Conservation (phyloP, 2,329 filamentous ascomycete genomes). For the Talaromyces marneffei region DNA sequence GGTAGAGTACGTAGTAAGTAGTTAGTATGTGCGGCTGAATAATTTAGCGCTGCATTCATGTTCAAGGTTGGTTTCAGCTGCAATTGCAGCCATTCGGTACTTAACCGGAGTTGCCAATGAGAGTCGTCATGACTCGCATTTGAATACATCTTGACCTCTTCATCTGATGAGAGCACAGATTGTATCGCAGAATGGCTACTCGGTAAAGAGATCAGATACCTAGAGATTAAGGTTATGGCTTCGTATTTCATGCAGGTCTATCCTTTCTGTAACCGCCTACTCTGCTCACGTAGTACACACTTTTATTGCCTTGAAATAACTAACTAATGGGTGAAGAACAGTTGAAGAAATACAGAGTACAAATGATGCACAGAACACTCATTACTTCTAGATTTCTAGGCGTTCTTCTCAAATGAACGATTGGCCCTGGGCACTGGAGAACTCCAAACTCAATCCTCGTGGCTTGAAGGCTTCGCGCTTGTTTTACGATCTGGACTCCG, state of each 20-base stretch:
- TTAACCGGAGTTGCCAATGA: background rate
- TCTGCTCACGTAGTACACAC: background rate
- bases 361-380: background rate
- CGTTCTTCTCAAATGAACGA: background rate
- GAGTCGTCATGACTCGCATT: background rate
- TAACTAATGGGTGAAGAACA: too few species aligned
- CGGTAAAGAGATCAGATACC: background rate
- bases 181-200: background rate
- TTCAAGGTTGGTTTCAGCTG: background rate
- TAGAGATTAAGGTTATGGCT: background rate
- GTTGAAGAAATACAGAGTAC: background rate
- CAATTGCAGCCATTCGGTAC: background rate
- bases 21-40: background rate
- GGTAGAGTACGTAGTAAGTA: background rate
- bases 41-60: background rate
- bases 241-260: background rate
- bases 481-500: background rate
- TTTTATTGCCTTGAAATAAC: too few species aligned
- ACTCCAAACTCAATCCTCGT: background rate
- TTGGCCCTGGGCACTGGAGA: background rate
- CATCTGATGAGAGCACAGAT: background rate
- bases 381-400: background rate
- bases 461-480: background rate
- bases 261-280: background rate
- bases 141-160: background rate